Evolutionary conservation across 2,329 filamentous ascomycete species (phyloP).

Genomic region (Dothistroma pini): DNA sequence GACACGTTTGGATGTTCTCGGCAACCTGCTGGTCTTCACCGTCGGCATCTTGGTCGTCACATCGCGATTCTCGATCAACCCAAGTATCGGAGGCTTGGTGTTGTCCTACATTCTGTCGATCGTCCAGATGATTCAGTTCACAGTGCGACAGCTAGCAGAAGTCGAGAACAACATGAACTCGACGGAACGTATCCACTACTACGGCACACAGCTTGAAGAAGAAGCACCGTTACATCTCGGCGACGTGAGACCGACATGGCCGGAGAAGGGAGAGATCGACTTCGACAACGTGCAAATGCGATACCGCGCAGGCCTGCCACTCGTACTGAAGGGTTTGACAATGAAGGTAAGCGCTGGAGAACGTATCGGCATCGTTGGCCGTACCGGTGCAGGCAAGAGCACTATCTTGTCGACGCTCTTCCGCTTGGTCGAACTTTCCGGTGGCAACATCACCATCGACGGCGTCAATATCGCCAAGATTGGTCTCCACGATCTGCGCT

Average conservation of each 20-base stretch:
- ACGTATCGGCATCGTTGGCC: slow-evolving; percentile 75
- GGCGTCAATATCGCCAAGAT: slow-evolving; percentile 62
- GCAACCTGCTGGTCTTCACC: slow-evolving; percentile 78
- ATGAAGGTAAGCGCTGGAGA: slow-evolving; percentile 74
- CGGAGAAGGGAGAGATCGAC: slow-evolving; percentile 69
- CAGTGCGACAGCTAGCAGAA: slow-evolving; percentile 86
- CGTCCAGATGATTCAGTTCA: slow-evolving; percentile 94
- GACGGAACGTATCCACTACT: slow-evolving; percentile 87
- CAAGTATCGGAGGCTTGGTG: slow-evolving; percentile 81
- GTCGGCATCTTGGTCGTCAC: slow-evolving; percentile 90
- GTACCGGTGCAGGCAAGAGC: slow-evolving; percentile 78
- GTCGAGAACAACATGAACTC: slow-evolving; percentile 99
- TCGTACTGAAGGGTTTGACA: slow-evolving; percentile 47
- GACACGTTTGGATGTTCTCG: slow-evolving; percentile 77
- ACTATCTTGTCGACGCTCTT: slow-evolving; percentile 82
- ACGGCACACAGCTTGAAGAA: slow-evolving; percentile 80
- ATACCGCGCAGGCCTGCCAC: slow-evolving; percentile 48
- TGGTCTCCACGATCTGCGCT: slow-evolving; percentile 71
- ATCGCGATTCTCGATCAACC: slow-evolving; percentile 77
- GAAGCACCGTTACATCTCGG: slow-evolving; percentile 77
- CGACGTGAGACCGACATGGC: slow-evolving; percentile 73
- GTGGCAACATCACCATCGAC: slow-evolving; percentile 48
- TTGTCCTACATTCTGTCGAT: slow-evolving; percentile 91
- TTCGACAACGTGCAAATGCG: slow-evolving; percentile 52
- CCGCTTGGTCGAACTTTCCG: slow-evolving; percentile 56